Evolutionary conservation across 2,329 filamentous ascomycete species (phyloP), one percentile per base, ranked within the genome.

Genomic region (Arachnopeziza araneosa): DNA sequence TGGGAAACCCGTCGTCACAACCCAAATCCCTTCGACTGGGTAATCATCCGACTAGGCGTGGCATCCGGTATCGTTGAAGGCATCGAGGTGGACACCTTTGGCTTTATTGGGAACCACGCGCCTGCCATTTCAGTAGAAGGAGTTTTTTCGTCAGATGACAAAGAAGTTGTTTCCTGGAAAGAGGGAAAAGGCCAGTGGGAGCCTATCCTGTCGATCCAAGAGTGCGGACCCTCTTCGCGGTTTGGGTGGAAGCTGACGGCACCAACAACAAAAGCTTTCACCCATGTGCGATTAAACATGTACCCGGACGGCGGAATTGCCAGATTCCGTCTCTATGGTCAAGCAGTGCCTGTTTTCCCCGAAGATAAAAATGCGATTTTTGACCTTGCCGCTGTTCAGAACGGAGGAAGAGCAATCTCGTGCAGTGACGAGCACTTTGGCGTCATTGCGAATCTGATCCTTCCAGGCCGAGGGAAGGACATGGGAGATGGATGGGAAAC

Each of bases 401-500:
- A 92, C 73, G 90, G 90, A 50, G 90, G 85, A 36, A 83, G 93
- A 24, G 90, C 89, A 48, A 77, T 91, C 9, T 81, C 83, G 1
- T 93, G 89, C 78, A 91, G 85, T 62, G 90, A 95, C 74, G 87
- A 95, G 76, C 90, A 95, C 75, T 96, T 93, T 69, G 89, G 90
- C 62, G 89, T 85, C 48, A 91, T 89, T 72, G 86, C 90, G 71
- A 93, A 93, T 75, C 77, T 93, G 36, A 80, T 93, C n/a, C 78
- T 93, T 2, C 90, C 90, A 0, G 89, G 89, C 1, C 81, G 90
- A 24, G 90, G 90, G 50, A 86, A 87, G 72, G 89, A 95, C 75
- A 95, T 95, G 90, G 88, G 90, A 55, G 90, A 93, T 72, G 91
- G 90, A 8, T 95, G 91, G 90, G 90, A 95, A 76, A 95, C 90